These are phyloP conservation scores for Trametes cingulata DNA, from an alignment of 768 basidiomycete species.

Conservation along the genomic window DNA sequence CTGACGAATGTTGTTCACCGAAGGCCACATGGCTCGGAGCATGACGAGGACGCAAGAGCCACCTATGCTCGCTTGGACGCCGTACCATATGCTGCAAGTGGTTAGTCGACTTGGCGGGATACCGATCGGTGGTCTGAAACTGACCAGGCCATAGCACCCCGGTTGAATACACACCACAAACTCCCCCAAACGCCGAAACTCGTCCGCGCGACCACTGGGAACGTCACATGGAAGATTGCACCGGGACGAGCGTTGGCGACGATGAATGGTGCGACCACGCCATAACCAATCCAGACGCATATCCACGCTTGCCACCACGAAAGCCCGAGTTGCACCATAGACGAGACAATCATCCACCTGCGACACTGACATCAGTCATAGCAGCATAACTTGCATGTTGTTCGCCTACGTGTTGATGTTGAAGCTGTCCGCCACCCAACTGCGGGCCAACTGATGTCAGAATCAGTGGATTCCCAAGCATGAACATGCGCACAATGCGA, in stretches of 20 bases:
- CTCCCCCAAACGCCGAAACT: conserved; percentile 80
- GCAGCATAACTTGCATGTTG: conserved; percentile 53
- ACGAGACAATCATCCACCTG: conserved; percentile 77
- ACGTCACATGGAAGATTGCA: conserved; percentile 74
- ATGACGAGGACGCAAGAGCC: conserved; percentile 75
- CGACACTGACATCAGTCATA: neutral
- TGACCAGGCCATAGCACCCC: conserved; percentile 72
- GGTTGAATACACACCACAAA: conserved; percentile 78
- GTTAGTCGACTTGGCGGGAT: neutral
- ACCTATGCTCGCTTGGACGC: conserved; percentile 82
- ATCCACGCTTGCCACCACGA: conserved; percentile 89
- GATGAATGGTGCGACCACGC: conserved; percentile 59
- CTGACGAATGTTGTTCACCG: conserved; percentile 64
- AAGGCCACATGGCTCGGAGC: conserved; percentile 77
- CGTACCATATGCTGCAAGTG: conserved; percentile 66
- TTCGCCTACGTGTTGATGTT: conserved; percentile 77
- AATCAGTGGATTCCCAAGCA: conserved; percentile 7
- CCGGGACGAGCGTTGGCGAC: conserved; percentile 78
- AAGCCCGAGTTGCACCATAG: conserved; percentile 70
- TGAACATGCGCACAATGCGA: conserved; percentile 53
- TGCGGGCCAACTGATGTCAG: conserved; percentile 27
- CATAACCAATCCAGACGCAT: conserved; percentile 61
- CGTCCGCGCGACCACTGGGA: conserved; percentile 74
- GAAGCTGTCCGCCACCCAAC: conserved; percentile 82
- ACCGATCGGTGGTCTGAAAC: conserved; percentile 23